Base-by-base conservation (phyloP, 192 early-diverging fungal species). In the Spizellomyces sp. region DNA sequence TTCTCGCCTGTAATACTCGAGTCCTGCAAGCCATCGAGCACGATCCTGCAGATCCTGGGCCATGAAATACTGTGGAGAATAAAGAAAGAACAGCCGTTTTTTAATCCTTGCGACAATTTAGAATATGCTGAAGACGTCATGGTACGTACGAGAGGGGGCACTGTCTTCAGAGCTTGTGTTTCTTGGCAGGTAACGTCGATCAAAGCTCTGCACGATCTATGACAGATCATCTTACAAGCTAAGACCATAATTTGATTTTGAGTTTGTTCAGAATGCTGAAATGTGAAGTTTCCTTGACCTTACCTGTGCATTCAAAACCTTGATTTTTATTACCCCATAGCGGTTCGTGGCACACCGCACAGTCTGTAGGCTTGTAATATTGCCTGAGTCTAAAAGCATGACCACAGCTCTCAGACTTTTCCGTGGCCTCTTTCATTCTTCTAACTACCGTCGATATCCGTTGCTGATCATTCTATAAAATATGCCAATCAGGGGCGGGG, bases 311-410 rank as follows among this genome's bases (percentile, higher is more conserved):
- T 66, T 86, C 81, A 57, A 80, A 63, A 7, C 77, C 81, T 52
- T 78, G 77, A 64, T 82, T 81, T 55, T 79, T 75, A 44, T 54
- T 72, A 2, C 80, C 84, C 77, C 79, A 86, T 15, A 86, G 62
- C 0, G 84, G 67, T 67, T 86, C 84, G 61, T 80, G 75, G 58
- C 84, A 86, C 17, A 80, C 56, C 3, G 77, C 81, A 64, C 84
- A 86, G 57, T 83, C 84, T 15, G 75, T 78, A 46, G 81, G 84
- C 57, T 82, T 80, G n/a, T 81, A 72, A 48, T 73, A 79, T 65
- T 83, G 81, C 22, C 77, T 55, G 14, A 64, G 52, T 57, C 76
- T 81, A 60, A 81, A 81, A 8, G 46, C n/a, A 62, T 86, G 84
- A 9, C 84, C 84, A 66, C 78, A 45, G 19, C 77, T 54, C 5